Base-by-base conservation (phyloP, 352 stramenopile species). In the Globisporangium viniferum region DNA sequence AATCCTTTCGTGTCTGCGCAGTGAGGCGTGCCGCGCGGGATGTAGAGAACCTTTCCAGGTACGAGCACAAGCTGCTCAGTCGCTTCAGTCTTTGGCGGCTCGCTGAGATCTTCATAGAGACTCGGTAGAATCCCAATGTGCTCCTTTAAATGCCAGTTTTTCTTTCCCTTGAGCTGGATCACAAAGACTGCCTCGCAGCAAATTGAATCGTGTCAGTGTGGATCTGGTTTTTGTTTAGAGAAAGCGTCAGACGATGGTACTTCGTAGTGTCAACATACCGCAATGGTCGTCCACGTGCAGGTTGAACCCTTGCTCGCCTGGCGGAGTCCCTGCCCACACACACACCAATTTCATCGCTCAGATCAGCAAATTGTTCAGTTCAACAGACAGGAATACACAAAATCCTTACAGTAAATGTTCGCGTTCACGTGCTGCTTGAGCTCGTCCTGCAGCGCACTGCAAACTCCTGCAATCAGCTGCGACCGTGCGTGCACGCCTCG, bases 201-300 rank as follows among this genome's bases (percentile, higher is more conserved):
- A 24, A 46, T 6, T 22, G 3, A 14, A 8, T 1, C 18, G 29
- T 41, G 27, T 59, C 27, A 41, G 14, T 31, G 12, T 39, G 27
- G 10, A n/a, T 6, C 18, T 46, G 12, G 2, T 46, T 46, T 33
- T 33, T 46, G 12, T 46, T 12, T 46, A 46, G 3, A 46, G 39
- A 46, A 4, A 12, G 39, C 39, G 39, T 20, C 39, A 29, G 2
- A 60, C 18, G 49, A 41, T 12, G 41, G 46, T 9, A 57, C 10
- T 12, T 57, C 4, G 35, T 22, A 5, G 53, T 36, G 27, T 59
- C 4, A 31, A 44, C 51, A 6, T 62, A 80, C 74, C 74, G 20
- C 74, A 80, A 29, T 80, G 74, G 31, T 78, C 74, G 22, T 80
- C 74, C 1, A 80, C 46, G 57, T 78, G 74, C 44, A 72, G 9